Conservation (phyloP, 139 green algal species). For the Diplosphaera chodatii region DNA sequence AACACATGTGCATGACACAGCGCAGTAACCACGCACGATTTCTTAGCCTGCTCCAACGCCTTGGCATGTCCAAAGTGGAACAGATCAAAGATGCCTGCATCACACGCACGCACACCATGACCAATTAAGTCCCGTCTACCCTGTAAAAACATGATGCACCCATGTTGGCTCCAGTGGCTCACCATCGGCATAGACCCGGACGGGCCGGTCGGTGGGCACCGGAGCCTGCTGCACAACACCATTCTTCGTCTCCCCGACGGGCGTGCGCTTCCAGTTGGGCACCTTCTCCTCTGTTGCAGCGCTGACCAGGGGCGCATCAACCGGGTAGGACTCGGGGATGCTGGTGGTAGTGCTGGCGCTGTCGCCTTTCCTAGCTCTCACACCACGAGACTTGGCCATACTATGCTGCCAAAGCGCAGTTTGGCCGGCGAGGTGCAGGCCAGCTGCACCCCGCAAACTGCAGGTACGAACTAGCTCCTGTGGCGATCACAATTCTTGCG, state of each 20-base stretch:
- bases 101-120: too few relatives aligned
- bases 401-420: too few relatives aligned
- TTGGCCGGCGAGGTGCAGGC: too few relatives aligned
- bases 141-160: too few relatives aligned
- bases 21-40: conserved; percentile 68
- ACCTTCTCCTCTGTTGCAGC: conserved; percentile 9
- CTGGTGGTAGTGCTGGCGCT: neutral
- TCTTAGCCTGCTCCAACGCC: conserved; percentile 89
- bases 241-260: neutral
- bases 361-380: neutral
- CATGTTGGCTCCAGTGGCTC: too few relatives aligned
- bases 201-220: conserved; percentile 31
- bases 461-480: too few relatives aligned
- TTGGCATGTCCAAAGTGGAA: conserved; percentile 87
- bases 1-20: too few relatives aligned
- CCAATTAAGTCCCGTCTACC: too few relatives aligned
- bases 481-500: too few relatives aligned
- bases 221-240: neutral
- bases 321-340: conserved; percentile 9
- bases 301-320: conserved; percentile 1
- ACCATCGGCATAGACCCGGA: conserved; percentile 82
- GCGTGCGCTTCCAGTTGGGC: neutral
- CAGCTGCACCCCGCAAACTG: too few relatives aligned
- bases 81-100: conserved; percentile 84
- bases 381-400: too few relatives aligned